Evolutionary conservation across 2,329 filamentous ascomycete genomes (phyloP).

Genomic region (Ploettnerulaceae sp.): DNA sequence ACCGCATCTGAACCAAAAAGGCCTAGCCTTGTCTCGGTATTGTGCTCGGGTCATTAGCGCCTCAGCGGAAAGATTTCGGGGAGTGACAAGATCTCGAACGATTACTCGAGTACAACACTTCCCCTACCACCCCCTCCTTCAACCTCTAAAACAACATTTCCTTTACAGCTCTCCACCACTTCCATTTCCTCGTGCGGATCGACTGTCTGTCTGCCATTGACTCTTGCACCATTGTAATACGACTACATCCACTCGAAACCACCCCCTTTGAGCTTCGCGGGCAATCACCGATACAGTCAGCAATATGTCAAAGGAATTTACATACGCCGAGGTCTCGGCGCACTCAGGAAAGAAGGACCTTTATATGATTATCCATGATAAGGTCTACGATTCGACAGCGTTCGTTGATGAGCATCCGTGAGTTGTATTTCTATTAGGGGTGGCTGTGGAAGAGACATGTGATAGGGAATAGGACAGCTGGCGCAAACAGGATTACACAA

Average conservation of each 20-base stretch:
- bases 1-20: no score
- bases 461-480: no score
- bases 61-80: constrained; percentile 9
- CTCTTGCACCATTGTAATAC: not conserved
- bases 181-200: no score
- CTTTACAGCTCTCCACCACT: no score
- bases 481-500: no score
- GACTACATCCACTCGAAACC: not conserved
- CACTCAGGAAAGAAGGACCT: constrained; percentile 94
- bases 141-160: not conserved
- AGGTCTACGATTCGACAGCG: constrained; percentile 84
- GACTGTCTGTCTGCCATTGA: constrained; percentile 5
- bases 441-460: not conserved
- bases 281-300: not conserved
- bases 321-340: constrained; percentile 74
- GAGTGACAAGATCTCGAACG: not conserved
- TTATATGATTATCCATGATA: constrained; percentile 88
- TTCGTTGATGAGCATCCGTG: constrained; percentile 97
- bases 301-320: constrained; percentile 56
- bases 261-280: not conserved
- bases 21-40: not conserved
- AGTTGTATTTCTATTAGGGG: constrained; percentile 35
- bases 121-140: not conserved
- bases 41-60: not conserved
- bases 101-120: not conserved